Percentiles rank a stretch among this genome's conserved stretches.
Evolutionary conservation across 2,329 filamentous ascomycete genomes (phyloP).

Genomic region (Chaetomium strumarium): DNA sequence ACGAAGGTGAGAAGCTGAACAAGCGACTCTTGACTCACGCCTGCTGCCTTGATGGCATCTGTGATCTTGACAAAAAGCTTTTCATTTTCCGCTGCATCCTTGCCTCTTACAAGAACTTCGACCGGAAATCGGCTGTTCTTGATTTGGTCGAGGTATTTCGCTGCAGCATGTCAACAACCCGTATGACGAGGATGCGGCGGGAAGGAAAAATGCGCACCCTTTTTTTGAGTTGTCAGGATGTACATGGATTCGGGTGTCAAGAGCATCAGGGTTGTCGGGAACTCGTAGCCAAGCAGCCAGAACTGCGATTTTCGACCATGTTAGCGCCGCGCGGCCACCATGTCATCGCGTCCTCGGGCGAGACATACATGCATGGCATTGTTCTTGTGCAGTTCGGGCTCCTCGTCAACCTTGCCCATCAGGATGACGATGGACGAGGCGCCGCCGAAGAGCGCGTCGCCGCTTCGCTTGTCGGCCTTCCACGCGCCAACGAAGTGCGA

Average conservation of each 20-base stretch:
- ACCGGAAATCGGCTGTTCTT: slow-evolving; percentile 90
- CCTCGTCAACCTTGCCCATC: slow-evolving; percentile 83
- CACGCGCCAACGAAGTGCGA: slow-evolving; percentile 82
- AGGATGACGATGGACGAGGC: slow-evolving; percentile 80
- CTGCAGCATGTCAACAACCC: slow-evolving; percentile 43
- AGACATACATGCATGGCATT: slow-evolving; percentile 85
- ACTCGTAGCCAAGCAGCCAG: slow-evolving; percentile 98
- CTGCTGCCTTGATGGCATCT: slow-evolving; percentile 79
- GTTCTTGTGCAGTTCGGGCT: slow-evolving; percentile 84
- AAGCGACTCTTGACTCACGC: slow-evolving; percentile 52
- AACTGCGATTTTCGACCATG: slow-evolving; percentile 52
- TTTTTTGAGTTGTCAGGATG: slow-evolving; percentile 93
- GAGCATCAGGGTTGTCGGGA: slow-evolving; percentile 90
- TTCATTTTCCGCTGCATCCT: slow-evolving; percentile 85
- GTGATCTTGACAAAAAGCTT: slow-evolving; percentile 81
- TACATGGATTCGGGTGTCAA: slow-evolving; percentile 84
- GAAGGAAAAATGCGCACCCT: slow-evolving; percentile 53
- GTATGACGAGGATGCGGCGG: neutral
- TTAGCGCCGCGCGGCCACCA: slow-evolving; percentile 12
- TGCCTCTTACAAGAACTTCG: slow-evolving; percentile 85
- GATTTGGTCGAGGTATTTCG: slow-evolving; percentile 85
- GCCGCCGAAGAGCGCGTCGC: slow-evolving; percentile 78
- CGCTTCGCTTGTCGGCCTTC: slow-evolving; percentile 91
- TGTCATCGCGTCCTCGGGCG: neutral
- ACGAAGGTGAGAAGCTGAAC: neutral